Percentiles rank a stretch among this genome's conserved stretches.
Evolutionary conservation across 2,329 filamentous ascomycete species (phyloP).

Genomic region (Chrysoporthe austroafricana): DNA sequence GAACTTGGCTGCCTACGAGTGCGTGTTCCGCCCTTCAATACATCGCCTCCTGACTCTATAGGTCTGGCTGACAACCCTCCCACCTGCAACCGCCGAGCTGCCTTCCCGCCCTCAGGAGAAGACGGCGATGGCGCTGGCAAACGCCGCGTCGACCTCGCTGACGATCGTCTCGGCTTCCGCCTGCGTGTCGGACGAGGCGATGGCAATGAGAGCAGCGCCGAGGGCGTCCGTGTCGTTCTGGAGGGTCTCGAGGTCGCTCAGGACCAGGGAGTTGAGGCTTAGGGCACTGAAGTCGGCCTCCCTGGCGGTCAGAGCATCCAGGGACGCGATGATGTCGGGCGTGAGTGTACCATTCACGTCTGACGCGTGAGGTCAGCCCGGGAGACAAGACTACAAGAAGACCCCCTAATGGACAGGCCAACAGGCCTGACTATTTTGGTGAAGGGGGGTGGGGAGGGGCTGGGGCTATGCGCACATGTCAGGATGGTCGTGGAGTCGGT

Average conservation of each 20-base stretch:
- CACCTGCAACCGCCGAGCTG: not conserved
- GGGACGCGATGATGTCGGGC: slow-evolving; percentile 23
- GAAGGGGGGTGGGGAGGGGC: not conserved
- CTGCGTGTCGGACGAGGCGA: slow-evolving; percentile 24
- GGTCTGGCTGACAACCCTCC: not conserved
- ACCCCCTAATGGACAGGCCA: not conserved
- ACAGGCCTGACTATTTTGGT: not conserved
- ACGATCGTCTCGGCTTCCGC: slow-evolving; percentile 14
- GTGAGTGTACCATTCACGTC: slow-evolving; percentile 20
- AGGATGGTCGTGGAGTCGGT: slow-evolving; percentile 25
- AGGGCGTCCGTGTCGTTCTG: slow-evolving; percentile 22
- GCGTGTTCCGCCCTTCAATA: too few relatives aligned
- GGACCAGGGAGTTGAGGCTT: slow-evolving; percentile 18
- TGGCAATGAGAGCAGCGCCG: slow-evolving; percentile 18
- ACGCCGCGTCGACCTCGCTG: slow-evolving; percentile 17
- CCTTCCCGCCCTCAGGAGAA: slow-evolving; percentile 15
- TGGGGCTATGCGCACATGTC: not conserved
- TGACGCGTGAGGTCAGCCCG: not conserved
- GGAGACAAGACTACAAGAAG: not conserved
- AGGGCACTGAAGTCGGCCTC: slow-evolving; percentile 22
- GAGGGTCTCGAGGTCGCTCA: slow-evolving; percentile 25
- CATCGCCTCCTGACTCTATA: not conserved
- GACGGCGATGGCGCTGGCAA: slow-evolving; percentile 19
- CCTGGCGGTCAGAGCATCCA: slow-evolving; percentile 19
- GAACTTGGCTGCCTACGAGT: not conserved